Percentiles rank a stretch among this genome's conserved stretches.
Evolutionary conservation across 1,284 basidiomycete genomes (phyloP).

Genomic region (Tylopilus sp.): DNA sequence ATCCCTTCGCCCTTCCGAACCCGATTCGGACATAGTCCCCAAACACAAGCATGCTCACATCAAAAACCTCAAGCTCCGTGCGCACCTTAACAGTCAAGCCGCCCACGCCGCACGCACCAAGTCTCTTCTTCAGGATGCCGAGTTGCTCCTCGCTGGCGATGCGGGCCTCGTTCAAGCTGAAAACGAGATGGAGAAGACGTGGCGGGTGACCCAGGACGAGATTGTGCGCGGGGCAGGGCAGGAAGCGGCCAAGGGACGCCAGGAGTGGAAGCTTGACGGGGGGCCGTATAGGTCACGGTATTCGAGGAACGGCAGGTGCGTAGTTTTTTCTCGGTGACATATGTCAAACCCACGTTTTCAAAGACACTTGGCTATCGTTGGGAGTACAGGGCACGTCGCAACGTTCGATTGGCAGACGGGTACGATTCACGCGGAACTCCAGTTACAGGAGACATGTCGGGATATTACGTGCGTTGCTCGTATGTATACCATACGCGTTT

Average conservation of each 20-base stretch:
- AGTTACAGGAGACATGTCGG: conserved; percentile 89
- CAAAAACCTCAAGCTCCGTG: conserved; percentile 79
- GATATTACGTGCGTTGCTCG: conserved; percentile 82
- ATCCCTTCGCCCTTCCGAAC: conserved; percentile 60
- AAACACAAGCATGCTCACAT: conserved; percentile 79
- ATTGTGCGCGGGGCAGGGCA: conserved; percentile 78
- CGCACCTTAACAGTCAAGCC: conserved; percentile 72
- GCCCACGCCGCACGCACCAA: conserved; percentile 67
- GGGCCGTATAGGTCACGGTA: conserved; percentile 89
- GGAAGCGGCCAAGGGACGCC: conserved; percentile 80
- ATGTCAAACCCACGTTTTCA: background rate
- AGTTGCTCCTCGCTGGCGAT: conserved; percentile 71
- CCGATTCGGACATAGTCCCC: conserved; percentile 50
- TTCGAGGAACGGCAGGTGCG: conserved; percentile 90
- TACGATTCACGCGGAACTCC: conserved; percentile 88
- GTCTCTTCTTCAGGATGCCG: conserved; percentile 71
- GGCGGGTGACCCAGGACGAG: conserved; percentile 88
- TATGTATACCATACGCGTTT: conserved; percentile 1
- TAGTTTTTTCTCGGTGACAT: conserved; percentile 15
- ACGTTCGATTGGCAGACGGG: conserved; percentile 97
- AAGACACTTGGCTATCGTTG: conserved; percentile 89
- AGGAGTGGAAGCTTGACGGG: conserved; percentile 88
- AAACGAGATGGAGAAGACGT: conserved; percentile 87
- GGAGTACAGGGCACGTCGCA: conserved; percentile 89
- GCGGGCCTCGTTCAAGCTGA: conserved; percentile 81